A percentile compares a stretch with the other conserved stretches of the same genome.
Evolutionary conservation across 2,329 filamentous ascomycete genomes (phyloP).

Genomic region (Cladosporium sp.): DNA sequence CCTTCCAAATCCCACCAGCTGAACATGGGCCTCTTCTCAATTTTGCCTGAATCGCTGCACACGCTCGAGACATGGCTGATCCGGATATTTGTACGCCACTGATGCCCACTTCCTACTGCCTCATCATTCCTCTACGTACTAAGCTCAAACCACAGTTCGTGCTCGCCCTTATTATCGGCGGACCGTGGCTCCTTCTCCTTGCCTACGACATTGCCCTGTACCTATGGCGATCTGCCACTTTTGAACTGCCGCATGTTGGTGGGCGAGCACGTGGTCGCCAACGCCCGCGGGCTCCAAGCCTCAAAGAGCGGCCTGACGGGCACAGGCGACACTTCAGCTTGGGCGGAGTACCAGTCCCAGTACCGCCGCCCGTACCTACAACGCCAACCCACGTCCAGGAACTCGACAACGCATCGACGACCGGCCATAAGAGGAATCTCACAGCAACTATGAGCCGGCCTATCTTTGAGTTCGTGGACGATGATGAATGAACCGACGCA

Average conservation of each 20-base stretch:
- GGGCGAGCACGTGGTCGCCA: slow-evolving; percentile 57
- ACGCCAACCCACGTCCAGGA: neutral
- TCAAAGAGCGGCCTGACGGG: slow-evolving; percentile 55
- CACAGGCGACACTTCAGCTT: slow-evolving; percentile 42
- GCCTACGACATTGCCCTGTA: slow-evolving; percentile 63
- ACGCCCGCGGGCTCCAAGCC: slow-evolving; percentile 58
- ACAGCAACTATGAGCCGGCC: slow-evolving; percentile 10
- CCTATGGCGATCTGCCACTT: slow-evolving; percentile 53
- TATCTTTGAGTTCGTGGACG: slow-evolving; percentile 9
- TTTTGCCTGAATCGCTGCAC: slow-evolving; percentile 56
- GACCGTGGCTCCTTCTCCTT: slow-evolving; percentile 59
- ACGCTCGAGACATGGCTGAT: slow-evolving; percentile 60
- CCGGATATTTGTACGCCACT: slow-evolving; percentile 55
- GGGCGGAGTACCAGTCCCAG: slow-evolving; percentile 22
- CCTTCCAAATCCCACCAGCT: neutral
- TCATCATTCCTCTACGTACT: neutral
- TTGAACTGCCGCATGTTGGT: slow-evolving; percentile 58
- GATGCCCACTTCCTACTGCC: slow-evolving; percentile 12
- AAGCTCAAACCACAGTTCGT: slow-evolving; percentile 46
- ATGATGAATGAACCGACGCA: slow-evolving; percentile 1
- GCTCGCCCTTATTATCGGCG: slow-evolving; percentile 57
- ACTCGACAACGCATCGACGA: neutral
- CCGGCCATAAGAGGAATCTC: slow-evolving; percentile 7
- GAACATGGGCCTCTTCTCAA: slow-evolving; percentile 60
- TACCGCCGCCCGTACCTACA: slow-evolving; percentile 12